Evolutionary conservation across 352 stramenopile genomes (phyloP), one percentile per base, ranked within the genome.

Genomic region (Albugo laibachii): DNA sequence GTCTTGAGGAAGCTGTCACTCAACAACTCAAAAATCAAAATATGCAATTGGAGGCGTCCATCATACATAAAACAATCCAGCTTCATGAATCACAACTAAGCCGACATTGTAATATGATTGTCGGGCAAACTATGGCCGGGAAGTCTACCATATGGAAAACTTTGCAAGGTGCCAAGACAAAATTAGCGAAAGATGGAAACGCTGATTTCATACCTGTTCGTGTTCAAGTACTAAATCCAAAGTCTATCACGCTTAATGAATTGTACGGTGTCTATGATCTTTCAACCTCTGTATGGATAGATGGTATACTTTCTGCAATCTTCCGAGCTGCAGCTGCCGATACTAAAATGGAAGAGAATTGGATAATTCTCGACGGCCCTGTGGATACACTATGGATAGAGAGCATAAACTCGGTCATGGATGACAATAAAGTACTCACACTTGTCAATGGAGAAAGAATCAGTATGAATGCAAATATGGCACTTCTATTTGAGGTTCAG

Each of bases 21-120:
- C 65, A 87, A 44, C 79, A 94, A 38, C 53, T 96, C 11, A 46
- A 61, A 2, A 74, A 83, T 36, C 63, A 83, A 41, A 85, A 86
- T 18, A 62, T 96, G 5, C 87, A 96, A 52, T 67, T 92, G 13
- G 80, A 96, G 15, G 65, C 66, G 0, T 66, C 81, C 11, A 96
- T 96, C 40, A 79, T 95, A 36, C 92, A 85, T 52, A 97, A 97
- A 65, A 88, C 93, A 1, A 97, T 97, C 31, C 89, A 97, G 53
- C 63, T 97, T 44, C 95, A 94, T 52, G 89, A 97, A 47, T 93
- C 87, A 0, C 92, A 96, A 52, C 78, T 95, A 34, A 95, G 93
- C 16, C 83, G 89, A 1, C 93, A 96, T 48, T 94, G 89, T 43
- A 95, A 92, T 36, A 96, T 94, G 62, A 85, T 97, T 24, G 88